A percentile compares a stretch with the other conserved stretches of the same genome.
Evolutionary conservation across 495 filamentous ascomycete genomes (phyloP).

Genomic region (Podospora australis): DNA sequence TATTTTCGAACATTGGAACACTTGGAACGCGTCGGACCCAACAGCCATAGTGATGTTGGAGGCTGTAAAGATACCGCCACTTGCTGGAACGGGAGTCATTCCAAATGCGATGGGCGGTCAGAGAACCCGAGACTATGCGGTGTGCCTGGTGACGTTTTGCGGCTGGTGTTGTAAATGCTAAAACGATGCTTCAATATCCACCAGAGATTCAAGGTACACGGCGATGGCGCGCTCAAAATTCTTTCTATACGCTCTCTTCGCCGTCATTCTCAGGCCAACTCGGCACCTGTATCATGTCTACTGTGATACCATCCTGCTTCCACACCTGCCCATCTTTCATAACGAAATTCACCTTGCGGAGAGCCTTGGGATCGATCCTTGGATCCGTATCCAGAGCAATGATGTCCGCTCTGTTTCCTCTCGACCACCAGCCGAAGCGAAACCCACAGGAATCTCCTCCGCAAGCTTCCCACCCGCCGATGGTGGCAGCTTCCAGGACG

Average conservation of each 20-base stretch:
- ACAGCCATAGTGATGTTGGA: no score
- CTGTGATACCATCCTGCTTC: conserved; percentile 21
- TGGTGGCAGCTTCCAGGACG: conserved; percentile 37
- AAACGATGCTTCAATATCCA: no score
- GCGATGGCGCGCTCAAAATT: no score
- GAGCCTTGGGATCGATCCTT: conserved; percentile 26
- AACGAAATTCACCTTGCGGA: conserved; percentile 44
- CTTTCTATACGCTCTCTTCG: neutral
- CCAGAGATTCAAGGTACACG: no score
- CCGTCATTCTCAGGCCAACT: conserved; percentile 14
- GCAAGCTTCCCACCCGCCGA: conserved; percentile 47
- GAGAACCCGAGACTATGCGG: no score
- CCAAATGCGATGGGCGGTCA: no score
- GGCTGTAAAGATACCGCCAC: no score
- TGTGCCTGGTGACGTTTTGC: no score
- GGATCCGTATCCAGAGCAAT: conserved; percentile 37
- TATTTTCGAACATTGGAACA: no score
- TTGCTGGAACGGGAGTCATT: no score
- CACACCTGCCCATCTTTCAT: conserved; percentile 47
- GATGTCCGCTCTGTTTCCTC: conserved; percentile 44
- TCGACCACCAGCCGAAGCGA: conserved; percentile 42
- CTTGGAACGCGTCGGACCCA: no score
- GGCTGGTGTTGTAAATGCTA: no score
- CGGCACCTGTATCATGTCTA: conserved; percentile 12
- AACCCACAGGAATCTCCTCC: conserved; percentile 42